Evolutionary conservation across 2,329 filamentous ascomycete species (phyloP), one percentile per base, ranked within the genome.

Genomic region (Trichoderma sp.): DNA sequence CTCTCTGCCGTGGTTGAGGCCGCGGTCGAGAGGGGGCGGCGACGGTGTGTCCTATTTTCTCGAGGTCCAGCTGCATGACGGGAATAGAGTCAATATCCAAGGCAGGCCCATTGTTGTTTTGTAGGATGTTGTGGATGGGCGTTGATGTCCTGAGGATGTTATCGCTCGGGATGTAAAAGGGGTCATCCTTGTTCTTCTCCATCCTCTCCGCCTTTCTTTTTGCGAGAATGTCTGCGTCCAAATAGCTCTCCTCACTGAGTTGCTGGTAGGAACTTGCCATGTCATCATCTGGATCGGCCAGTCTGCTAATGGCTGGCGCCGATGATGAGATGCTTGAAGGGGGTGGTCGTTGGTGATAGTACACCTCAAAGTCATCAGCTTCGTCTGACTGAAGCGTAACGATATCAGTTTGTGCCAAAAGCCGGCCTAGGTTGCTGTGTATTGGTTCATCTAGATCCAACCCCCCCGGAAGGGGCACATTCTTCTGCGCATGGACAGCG

Each of bases 1-100:
- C 86, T 72, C 84, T 87, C 68, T 87, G 87, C 1, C 84, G 82
- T 5, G 83, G 79, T 71, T 84, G 82, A 22, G 81, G 77, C 39
- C 76, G 65, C 58, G 77, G 72, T 67, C 76, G 71, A 72, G 78
- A 75, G 70, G 79, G 72, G 70, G 78, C 71, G 68, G 75, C 68
- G 15, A 74, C 67, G 15, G 75, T 70, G 58, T 69, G 73, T 60
- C 76, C 73, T 9, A 71, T 72, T 69, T 85, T 86, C 35, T 90
- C 89, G 8, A 97, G 85, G 70, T 96, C 90, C 56, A 99, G 84
- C 76, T 97, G 89, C 89, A 99, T 95, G 74, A 99, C 94, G 2
- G 95, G 95, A 73, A 99, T 99, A 2, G 92, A 88, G 78, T 99
- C 95, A 52, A 99, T 90, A 76, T 99, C 94, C 9, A 98, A 82